Conservation (phyloP, 2,329 filamentous ascomycete species). For the Atkinsonella hypoxylon region DNA sequence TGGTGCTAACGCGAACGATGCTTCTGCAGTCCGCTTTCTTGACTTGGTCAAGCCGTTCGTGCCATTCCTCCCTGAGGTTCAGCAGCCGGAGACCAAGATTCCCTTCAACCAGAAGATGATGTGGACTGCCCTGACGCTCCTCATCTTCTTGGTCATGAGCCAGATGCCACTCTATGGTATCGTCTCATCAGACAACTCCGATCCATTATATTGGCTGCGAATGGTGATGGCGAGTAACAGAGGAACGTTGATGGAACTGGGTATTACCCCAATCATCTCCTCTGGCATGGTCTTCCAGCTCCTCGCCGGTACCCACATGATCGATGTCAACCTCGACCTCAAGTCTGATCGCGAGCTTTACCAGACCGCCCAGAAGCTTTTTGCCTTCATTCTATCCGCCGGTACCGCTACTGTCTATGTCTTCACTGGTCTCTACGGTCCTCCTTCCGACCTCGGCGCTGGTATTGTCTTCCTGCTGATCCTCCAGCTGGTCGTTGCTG, state of each 20-base stretch:
- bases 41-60: constrained; percentile 99
- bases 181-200: constrained; percentile 95
- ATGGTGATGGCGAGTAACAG: constrained; percentile 99
- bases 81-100: constrained; percentile 95
- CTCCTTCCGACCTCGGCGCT: constrained; percentile 89
- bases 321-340: constrained; percentile 99
- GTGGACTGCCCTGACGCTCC: constrained; percentile 86
- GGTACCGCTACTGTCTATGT: constrained; percentile 97
- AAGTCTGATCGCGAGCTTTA: constrained; percentile 99
- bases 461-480: constrained; percentile 98
- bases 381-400: constrained; percentile 94
- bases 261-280: constrained; percentile 97
- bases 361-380: constrained; percentile 98
- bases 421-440: constrained; percentile 94
- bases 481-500: constrained; percentile 93
- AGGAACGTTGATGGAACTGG: constrained; percentile 89
- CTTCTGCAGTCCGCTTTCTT: constrained; percentile 78
- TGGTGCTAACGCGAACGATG: constrained; percentile 16
- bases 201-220: constrained; percentile 97
- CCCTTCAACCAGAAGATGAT: constrained; percentile 98
- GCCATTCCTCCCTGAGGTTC: constrained; percentile 98
- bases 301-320: constrained; percentile 96
- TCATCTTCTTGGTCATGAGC: constrained; percentile 99
- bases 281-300: constrained; percentile 99
- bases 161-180: constrained; percentile 99